phyloP scores from a whole-genome alignment of 2,329 filamentous ascomycete species.

The Sarocladium brachiariae region DNA sequence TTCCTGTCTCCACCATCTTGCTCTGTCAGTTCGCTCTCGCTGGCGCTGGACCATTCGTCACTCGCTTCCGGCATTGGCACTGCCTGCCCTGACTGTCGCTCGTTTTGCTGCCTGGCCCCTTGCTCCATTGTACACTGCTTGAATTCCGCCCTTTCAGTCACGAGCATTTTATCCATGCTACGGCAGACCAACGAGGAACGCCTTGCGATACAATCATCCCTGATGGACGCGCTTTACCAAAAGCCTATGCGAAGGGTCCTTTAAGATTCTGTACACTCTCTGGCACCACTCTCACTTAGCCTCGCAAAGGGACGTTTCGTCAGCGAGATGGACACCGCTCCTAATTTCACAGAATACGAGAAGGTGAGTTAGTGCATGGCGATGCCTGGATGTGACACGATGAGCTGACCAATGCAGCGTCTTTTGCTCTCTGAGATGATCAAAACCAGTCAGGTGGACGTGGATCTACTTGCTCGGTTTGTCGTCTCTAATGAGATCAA shows the following conservation, averaged over 20 bases:
- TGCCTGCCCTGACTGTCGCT: not conserved
- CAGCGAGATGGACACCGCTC: constrained; percentile 16
- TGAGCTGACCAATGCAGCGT: constrained; percentile 32
- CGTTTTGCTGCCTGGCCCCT: constrained; percentile 3
- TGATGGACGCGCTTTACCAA: constrained; percentile 10
- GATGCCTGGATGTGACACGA: not conserved
- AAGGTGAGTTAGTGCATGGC: constrained; percentile 34
- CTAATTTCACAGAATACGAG: constrained; percentile 40
- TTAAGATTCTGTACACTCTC: not conserved
- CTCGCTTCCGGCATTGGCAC: not conserved
- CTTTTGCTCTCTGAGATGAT: constrained; percentile 53
- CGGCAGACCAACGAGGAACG: not conserved
- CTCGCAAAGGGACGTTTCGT: not conserved
- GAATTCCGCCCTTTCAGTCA: no score
- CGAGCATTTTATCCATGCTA: not conserved
- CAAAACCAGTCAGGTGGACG: constrained; percentile 45
- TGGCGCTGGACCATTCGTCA: not conserved
- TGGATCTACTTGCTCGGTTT: constrained; percentile 39
- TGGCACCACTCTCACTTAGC: constrained; percentile 10
- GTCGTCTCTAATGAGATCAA: constrained; percentile 34
- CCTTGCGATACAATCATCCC: not conserved
- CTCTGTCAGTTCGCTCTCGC: not conserved
- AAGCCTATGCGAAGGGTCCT: constrained; percentile 12
- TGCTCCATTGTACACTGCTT: not conserved
- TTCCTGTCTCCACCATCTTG: not conserved